These are phyloP conservation scores for Globisporangium lucens DNA, from an alignment of 352 stramenopile species.

Conservation along the genomic window DNA sequence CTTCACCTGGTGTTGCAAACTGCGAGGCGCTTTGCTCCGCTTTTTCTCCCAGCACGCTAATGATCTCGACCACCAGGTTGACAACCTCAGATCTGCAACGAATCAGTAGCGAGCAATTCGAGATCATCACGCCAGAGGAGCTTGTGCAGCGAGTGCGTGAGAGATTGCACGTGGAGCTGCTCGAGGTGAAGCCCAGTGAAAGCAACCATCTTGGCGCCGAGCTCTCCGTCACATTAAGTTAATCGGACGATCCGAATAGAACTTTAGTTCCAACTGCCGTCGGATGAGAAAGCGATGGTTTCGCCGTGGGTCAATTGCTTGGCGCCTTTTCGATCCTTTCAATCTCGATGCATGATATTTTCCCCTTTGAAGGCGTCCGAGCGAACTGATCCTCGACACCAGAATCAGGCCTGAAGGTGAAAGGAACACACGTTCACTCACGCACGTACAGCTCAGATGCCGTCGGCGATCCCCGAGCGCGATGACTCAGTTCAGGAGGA, in stretches of 20 bases:
- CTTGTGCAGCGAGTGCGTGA: conserved; percentile 7
- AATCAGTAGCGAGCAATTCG: neutral
- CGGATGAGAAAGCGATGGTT: neutral
- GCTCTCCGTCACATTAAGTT: conserved; percentile 4
- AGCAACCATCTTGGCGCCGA: neutral
- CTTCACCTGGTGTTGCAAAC: conserved; percentile 7
- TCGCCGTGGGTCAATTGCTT: neutral
- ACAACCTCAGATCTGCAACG: neutral
- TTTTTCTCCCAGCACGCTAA: conserved; percentile 22
- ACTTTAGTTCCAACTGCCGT: neutral
- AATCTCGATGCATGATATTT: neutral
- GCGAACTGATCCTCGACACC: neutral
- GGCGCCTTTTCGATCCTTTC: conserved; percentile 1
- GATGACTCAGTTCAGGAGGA: conserved; percentile 34
- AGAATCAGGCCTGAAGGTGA: neutral
- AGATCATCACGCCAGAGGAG: neutral
- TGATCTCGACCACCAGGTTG: conserved; percentile 12
- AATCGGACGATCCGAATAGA: neutral
- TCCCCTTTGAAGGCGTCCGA: neutral
- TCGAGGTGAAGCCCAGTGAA: neutral
- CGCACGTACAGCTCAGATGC: neutral
- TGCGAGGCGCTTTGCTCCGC: conserved; percentile 20
- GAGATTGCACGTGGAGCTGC: conserved; percentile 12
- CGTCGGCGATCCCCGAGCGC: neutral
- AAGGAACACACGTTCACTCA: neutral